These are phyloP conservation scores for Pichia sp. DNA, from an alignment of 1,139 yeast species.

Conservation along the genomic window DNA sequence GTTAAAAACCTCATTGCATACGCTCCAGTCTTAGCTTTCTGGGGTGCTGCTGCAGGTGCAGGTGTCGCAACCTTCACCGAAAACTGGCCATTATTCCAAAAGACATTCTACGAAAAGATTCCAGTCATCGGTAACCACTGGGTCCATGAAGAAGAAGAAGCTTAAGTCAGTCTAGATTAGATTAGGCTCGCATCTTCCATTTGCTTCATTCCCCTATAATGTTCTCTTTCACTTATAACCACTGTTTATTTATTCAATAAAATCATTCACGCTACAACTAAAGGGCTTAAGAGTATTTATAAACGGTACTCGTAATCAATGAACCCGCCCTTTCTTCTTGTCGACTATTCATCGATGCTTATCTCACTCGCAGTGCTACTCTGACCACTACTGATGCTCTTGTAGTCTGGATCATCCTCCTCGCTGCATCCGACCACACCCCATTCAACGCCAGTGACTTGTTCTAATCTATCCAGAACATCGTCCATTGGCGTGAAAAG, in stretches of 20 bases:
- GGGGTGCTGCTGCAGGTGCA: constrained; percentile 81
- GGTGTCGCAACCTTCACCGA: constrained; percentile 80
- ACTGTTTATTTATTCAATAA: too few species aligned
- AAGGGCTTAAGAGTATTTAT: too few species aligned
- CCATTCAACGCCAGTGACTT: constrained; percentile 84
- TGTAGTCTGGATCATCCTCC: constrained; percentile 8
- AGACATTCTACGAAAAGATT: constrained; percentile 70
- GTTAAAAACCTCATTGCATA: constrained; percentile 18
- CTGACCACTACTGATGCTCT: constrained; percentile 5
- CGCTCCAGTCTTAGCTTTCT: constrained; percentile 38
- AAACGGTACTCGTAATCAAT: too few species aligned
- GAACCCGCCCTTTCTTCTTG: too few species aligned
- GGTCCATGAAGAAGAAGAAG: constrained; percentile 70
- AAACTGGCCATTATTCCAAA: constrained; percentile 85
- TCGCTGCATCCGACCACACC: constrained; percentile 66
- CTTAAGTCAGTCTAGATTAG: too few species aligned
- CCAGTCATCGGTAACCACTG: constrained; percentile 77
- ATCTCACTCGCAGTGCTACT: background rate
- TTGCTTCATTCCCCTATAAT: background rate
- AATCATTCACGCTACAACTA: too few species aligned
- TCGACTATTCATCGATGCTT: too few species aligned
- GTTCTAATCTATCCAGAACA: constrained; percentile 60
- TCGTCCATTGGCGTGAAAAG: constrained; percentile 77
- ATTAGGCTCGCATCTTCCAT: background rate
- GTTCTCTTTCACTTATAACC: too few species aligned